Evolutionary conservation across 2,329 filamentous ascomycete species (phyloP).

Genomic region (Talaromyces verruculosus): DNA sequence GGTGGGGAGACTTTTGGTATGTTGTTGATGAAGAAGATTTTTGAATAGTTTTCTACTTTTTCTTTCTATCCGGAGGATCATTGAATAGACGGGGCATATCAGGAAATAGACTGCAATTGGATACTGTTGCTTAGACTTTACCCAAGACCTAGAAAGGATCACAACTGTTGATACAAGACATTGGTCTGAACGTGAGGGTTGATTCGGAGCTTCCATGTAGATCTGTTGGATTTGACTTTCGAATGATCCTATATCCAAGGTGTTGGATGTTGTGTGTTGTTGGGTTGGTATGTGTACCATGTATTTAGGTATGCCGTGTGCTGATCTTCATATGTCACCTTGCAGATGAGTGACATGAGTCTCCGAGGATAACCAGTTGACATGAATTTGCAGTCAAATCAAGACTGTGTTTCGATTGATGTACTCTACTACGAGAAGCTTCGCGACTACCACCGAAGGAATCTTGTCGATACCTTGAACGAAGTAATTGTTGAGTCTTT

Average conservation of each 20-base stretch:
- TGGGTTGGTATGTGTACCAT: conserved; percentile 1
- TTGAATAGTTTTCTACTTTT: conserved; percentile 15
- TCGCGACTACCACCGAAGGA: background rate
- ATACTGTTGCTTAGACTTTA: background rate
- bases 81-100: background rate
- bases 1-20: conserved; percentile 20
- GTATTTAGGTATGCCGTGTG: conserved; percentile 9
- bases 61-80: background rate
- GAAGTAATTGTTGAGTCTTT: background rate
- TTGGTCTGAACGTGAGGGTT: background rate
- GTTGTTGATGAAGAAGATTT: conserved; percentile 21
- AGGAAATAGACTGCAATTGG: background rate
- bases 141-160: background rate
- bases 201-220: background rate
- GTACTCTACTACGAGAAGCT: too few species aligned
- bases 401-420: background rate
- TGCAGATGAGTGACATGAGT: background rate
- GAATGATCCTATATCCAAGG: background rate
- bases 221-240: background rate
- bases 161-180: background rate
- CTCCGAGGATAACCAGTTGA: background rate
- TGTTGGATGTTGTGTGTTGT: background rate
- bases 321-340: conserved; percentile 9
- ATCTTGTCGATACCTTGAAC: background rate
- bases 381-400: background rate